phyloP scores from a whole-genome alignment of 2,329 filamentous ascomycete genomes.

The Chaetomium strumarium region DNA sequence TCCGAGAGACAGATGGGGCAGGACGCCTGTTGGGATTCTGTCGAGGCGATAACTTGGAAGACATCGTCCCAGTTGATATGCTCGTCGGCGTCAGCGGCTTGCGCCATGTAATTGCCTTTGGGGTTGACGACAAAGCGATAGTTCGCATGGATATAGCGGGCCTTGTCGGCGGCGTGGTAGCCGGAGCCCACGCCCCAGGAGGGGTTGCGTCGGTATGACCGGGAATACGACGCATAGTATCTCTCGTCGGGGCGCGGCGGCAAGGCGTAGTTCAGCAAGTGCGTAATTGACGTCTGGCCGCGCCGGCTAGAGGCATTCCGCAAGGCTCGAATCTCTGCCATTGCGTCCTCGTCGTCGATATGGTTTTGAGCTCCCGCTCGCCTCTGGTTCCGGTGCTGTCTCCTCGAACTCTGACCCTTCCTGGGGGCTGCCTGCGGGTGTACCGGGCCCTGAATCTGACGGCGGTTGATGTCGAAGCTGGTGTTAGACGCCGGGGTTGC shows the following conservation, averaged over 20 bases:
- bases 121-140: conserved; percentile 95
- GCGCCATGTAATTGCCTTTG: conserved; percentile 67
- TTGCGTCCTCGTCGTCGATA: conserved; percentile 71
- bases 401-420: conserved; percentile 70
- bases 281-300: conserved; percentile 94
- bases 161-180: conserved; percentile 86
- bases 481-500: conserved; percentile 38
- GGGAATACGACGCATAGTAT: conserved; percentile 43
- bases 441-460: conserved; percentile 35
- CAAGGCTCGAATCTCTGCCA: conserved; percentile 67
- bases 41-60: conserved; percentile 83
- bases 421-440: conserved; percentile 48
- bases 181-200: conserved; percentile 84
- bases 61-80: conserved; percentile 88
- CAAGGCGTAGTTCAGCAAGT: conserved; percentile 85
- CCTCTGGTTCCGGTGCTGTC: conserved; percentile 77
- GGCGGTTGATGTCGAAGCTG: conserved; percentile 47
- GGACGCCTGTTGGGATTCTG: conserved; percentile 78
- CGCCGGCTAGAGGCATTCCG: conserved; percentile 62
- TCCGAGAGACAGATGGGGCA: conserved; percentile 94
- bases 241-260: conserved; percentile 65
- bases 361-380: conserved; percentile 48
- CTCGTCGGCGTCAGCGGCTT: conserved; percentile 80
- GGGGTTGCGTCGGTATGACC: conserved; percentile 62
- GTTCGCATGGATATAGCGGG: conserved; percentile 86